phyloP scores from a whole-genome alignment of 306 rosid genomes.

The Hippophae tibetana region DNA sequence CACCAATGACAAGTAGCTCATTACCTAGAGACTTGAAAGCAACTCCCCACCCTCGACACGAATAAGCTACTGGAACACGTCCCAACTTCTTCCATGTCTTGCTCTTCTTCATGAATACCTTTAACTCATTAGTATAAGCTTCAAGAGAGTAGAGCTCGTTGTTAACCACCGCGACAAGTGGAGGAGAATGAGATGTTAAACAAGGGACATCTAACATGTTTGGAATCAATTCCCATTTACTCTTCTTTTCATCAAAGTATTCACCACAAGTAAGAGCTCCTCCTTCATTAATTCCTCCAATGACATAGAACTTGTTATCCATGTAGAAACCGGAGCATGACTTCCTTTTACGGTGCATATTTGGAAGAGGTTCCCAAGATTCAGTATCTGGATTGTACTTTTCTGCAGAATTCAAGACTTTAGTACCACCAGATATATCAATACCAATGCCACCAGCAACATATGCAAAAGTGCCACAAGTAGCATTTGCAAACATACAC shows the following conservation, averaged over 20 bases:
- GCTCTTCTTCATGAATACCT: slow-evolving; percentile 37
- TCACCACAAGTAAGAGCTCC: slow-evolving; percentile 54
- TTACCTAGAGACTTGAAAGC: slow-evolving; percentile 64
- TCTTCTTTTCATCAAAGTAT: slow-evolving; percentile 36
- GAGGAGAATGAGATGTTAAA: slow-evolving; percentile 33
- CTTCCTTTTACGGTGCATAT: slow-evolving; percentile 41
- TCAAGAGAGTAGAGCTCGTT: slow-evolving; percentile 50
- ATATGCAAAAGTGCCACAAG: slow-evolving; percentile 43
- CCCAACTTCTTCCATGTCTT: slow-evolving; percentile 61
- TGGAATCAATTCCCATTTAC: slow-evolving; percentile 46
- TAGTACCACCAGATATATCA: slow-evolving; percentile 8
- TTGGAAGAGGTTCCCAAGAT: slow-evolving; percentile 52
- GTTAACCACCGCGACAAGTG: slow-evolving; percentile 58
- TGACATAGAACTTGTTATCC: slow-evolving; percentile 58
- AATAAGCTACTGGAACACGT: slow-evolving; percentile 55
- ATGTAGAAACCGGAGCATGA: slow-evolving; percentile 62
- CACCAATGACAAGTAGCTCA: slow-evolving; percentile 56
- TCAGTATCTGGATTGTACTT: slow-evolving; percentile 38
- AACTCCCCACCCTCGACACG: slow-evolving; percentile 61
- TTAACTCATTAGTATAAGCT: slow-evolving; percentile 46
- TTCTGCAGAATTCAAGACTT: slow-evolving; percentile 47
- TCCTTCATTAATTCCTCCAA: slow-evolving; percentile 55
- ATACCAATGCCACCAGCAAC: slow-evolving; percentile 59
- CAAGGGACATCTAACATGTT: slow-evolving; percentile 35
- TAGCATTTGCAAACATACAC: slow-evolving; percentile 69